Conservation (phyloP, 768 basidiomycete genomes). For the Pleurotus tuber-regium region DNA sequence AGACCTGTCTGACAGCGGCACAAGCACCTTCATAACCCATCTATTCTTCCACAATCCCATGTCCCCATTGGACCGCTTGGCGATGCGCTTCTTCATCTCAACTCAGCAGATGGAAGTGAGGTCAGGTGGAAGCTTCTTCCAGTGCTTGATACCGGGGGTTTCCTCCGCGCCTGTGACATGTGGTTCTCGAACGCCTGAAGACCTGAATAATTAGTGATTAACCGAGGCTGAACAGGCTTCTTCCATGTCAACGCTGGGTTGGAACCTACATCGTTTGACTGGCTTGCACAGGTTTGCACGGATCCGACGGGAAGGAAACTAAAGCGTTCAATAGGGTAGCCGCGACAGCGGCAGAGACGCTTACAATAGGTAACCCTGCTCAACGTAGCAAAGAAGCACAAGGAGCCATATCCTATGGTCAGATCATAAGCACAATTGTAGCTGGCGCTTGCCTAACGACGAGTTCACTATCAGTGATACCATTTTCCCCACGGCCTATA, state of each 20-base stretch:
- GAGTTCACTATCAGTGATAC: no score
- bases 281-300: background rate
- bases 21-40: background rate
- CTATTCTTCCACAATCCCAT: slow-evolving; percentile 3
- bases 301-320: slow-evolving; percentile 4
- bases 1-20: background rate
- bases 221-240: background rate
- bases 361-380: no score
- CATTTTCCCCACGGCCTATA: no score
- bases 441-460: no score
- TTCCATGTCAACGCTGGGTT: background rate
- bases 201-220: background rate
- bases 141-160: background rate
- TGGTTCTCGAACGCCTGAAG: background rate
- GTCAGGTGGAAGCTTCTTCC: background rate
- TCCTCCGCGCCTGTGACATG: background rate
- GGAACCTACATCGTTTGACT: background rate
- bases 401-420: no score
- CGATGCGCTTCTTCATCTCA: background rate
- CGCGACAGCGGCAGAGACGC: no score
- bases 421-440: no score
- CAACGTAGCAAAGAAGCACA: no score
- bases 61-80: slow-evolving; percentile 1
- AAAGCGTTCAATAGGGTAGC: no score
- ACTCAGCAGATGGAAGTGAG: no score